phyloP scores from a whole-genome alignment of 1,284 basidiomycete species.

The Marasmius oreades region DNA sequence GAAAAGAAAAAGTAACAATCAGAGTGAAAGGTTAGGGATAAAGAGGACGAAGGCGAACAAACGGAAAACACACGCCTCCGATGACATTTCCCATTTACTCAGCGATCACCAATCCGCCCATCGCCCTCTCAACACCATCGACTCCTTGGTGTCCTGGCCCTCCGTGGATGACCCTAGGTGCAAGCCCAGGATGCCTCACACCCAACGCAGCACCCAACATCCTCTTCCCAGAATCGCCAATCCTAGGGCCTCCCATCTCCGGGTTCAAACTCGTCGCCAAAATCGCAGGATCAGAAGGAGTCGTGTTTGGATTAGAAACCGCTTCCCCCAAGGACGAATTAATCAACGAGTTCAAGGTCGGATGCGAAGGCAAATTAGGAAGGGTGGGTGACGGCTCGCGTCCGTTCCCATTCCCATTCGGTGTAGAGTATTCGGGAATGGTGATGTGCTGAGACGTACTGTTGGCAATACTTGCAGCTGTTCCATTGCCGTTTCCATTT shows the following conservation, averaged over 20 bases:
- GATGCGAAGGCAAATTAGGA: conserved; percentile 73
- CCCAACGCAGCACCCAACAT: conserved; percentile 82
- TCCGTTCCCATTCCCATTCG: conserved; percentile 28
- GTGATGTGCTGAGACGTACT: conserved; percentile 41
- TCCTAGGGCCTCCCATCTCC: conserved; percentile 48
- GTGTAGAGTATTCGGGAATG: conserved; percentile 47
- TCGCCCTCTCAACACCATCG: conserved; percentile 61
- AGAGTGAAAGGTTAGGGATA: neutral
- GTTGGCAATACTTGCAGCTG: conserved; percentile 24
- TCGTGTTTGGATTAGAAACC: conserved; percentile 36
- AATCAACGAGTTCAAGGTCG: conserved; percentile 78
- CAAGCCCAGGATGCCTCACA: conserved; percentile 70
- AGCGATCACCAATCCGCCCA: conserved; percentile 68
- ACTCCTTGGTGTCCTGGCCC: conserved; percentile 32
- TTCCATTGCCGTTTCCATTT: conserved; percentile 12
- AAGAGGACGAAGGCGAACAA: neutral
- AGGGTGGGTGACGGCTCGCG: conserved; percentile 78
- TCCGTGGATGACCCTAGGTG: conserved; percentile 53
- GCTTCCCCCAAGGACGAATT: conserved; percentile 61
- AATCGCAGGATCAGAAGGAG: conserved; percentile 63
- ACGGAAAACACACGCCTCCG: neutral
- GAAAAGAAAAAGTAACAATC: neutral
- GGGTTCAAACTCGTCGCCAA: conserved; percentile 46
- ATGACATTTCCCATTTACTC: conserved; percentile 45
- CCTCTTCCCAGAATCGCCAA: conserved; percentile 79